Percentiles rank a stretch among this genome's conserved stretches.
These are phyloP conservation scores for Elsinoe australis DNA, from an alignment of 2,329 filamentous ascomycete species.

Conservation along the genomic window DNA sequence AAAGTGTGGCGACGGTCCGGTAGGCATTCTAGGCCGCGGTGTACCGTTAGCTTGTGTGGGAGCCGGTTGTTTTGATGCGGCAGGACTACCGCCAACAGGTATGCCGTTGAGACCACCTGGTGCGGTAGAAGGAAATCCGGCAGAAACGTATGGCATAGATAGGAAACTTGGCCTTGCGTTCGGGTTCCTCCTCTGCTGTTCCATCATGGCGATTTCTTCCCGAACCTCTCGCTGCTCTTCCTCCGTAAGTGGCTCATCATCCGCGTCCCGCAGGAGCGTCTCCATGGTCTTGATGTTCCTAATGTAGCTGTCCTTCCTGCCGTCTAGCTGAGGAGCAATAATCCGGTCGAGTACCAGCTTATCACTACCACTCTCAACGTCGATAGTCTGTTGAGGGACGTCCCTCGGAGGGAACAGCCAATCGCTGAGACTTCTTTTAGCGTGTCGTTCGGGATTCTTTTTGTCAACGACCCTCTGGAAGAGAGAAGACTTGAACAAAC, in stretches of 20 bases:
- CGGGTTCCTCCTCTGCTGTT: conserved; percentile 20
- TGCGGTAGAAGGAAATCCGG: too few relatives aligned
- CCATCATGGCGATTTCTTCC: conserved; percentile 31
- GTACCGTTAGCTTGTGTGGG: too few relatives aligned
- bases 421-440: conserved; percentile 45
- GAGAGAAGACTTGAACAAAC: conserved; percentile 76
- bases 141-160: too few relatives aligned
- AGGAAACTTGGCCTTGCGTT: too few relatives aligned
- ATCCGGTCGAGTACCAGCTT: conserved; percentile 53
- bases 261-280: conserved; percentile 28
- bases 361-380: conserved; percentile 49
- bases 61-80: too few relatives aligned
- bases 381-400: conserved; percentile 46
- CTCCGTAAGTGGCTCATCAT: conserved; percentile 28
- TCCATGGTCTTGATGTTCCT: conserved; percentile 29
- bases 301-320: conserved; percentile 44
- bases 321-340: conserved; percentile 42
- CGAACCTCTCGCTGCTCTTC: conserved; percentile 28
- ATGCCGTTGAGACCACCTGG: too few relatives aligned
- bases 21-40: neutral
- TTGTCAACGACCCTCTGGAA: conserved; percentile 75
- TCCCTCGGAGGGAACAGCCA: conserved; percentile 54
- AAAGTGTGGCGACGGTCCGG: neutral
- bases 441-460: conserved; percentile 63
- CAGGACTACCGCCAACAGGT: too few relatives aligned